Evolutionary conservation across 1,139 yeast species (phyloP).

Genomic region (Hemisphaericaspora subhashii): DNA sequence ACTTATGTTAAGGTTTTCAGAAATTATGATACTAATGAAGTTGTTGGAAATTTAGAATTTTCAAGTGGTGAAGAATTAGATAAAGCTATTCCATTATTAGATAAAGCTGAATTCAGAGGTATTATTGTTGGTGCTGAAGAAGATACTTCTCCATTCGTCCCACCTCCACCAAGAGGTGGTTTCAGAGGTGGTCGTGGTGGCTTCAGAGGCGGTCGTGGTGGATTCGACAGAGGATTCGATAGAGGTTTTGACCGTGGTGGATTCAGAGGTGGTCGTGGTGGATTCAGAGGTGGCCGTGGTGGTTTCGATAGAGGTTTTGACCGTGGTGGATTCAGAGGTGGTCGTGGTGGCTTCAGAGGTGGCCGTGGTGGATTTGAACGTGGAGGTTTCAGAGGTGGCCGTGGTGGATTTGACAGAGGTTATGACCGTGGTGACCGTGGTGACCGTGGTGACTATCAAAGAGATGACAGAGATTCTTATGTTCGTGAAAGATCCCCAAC

Average conservation of each 20-base stretch:
- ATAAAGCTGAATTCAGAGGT: conserved; percentile 73
- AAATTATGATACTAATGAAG: conserved; percentile 58
- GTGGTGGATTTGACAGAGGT: conserved; percentile 24
- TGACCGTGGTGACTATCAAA: conserved; percentile 31
- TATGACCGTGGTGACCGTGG: conserved; percentile 32
- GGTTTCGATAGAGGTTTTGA: conserved; percentile 34
- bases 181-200: conserved; percentile 32
- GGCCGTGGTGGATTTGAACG: conserved; percentile 33
- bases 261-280: conserved; percentile 43
- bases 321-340: conserved; percentile 35
- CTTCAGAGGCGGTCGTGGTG: conserved; percentile 44
- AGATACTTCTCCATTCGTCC: conserved; percentile 78
- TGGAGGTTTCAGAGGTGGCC: conserved; percentile 26
- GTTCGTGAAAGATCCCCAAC: conserved; percentile 52
- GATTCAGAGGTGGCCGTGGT: conserved; percentile 36
- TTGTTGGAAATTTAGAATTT: conserved; percentile 78
- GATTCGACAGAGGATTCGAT: conserved; percentile 37
- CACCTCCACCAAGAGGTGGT: conserved; percentile 57
- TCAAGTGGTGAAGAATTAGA: conserved; percentile 71
- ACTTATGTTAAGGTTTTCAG: conserved; percentile 72
- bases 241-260: conserved; percentile 36
- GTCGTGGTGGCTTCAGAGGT: conserved; percentile 37
- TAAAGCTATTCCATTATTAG: conserved; percentile 65
- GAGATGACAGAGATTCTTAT: conserved; percentile 43
- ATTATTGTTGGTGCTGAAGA: conserved; percentile 66